Conservation (phyloP, 192 early-diverging fungal species). For the Backusella parvicylindrica region DNA sequence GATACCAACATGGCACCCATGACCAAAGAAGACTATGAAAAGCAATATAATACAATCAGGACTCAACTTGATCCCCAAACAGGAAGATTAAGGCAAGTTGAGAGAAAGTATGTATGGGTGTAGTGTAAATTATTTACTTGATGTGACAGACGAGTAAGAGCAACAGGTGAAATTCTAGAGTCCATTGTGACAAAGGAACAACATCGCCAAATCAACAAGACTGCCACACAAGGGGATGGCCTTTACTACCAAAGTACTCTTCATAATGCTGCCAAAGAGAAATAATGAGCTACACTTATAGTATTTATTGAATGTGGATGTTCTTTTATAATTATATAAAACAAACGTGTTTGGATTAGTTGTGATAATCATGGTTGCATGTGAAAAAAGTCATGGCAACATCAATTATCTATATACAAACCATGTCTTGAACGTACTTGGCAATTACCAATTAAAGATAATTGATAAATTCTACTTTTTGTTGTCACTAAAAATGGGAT, state of each 20-base stretch:
- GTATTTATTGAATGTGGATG: no score
- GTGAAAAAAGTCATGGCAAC: no score
- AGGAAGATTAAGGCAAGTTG: constrained; percentile 42
- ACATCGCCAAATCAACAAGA: constrained; percentile 42
- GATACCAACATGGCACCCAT: constrained; percentile 34
- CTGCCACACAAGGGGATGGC: constrained; percentile 44
- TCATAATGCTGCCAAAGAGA: not conserved
- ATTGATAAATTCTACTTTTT: not conserved
- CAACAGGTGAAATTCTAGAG: constrained; percentile 50
- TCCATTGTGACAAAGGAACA: constrained; percentile 46
- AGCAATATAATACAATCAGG: constrained; percentile 36
- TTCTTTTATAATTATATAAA: no score
- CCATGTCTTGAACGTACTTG: no score
- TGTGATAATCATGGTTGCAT: no score
- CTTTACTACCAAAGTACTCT: constrained; percentile 16
- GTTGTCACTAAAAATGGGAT: not conserved
- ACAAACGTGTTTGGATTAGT: no score
- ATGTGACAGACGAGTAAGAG: constrained; percentile 40
- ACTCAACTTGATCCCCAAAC: constrained; percentile 47
- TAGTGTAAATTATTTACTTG: not conserved
- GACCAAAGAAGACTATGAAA: constrained; percentile 42
- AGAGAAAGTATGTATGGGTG: not conserved
- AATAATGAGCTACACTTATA: no score
- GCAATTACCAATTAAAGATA: no score
- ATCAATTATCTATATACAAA: no score